Base-by-base conservation (phyloP, 1,284 basidiomycete genomes). In the Microbotryum silenes-acaulis region DNA sequence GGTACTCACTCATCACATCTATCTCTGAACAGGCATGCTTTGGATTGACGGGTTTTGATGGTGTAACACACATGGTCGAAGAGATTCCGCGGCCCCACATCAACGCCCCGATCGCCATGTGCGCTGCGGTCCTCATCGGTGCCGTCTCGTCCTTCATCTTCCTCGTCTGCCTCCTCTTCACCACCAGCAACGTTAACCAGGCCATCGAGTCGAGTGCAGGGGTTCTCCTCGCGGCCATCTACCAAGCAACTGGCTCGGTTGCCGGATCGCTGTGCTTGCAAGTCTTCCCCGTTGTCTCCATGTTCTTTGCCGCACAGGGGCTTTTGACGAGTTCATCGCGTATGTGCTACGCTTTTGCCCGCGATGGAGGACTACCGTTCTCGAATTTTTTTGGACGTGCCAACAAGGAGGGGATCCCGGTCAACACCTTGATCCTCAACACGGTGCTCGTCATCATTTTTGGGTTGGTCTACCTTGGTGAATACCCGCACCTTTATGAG, bases 101-200 rank as follows among this genome's bases (percentile, higher is more conserved):
- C 29, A 79, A 84, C 63, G 78, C 85, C 7, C 85, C 85, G 0
- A 75, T 74, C 27, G 83, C 83, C 0, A 81, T 88, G 68, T 77
- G 82, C 3, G 78, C 80, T 61, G 83, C 85, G 0, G 79, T 87
- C 31, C 80, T 82, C 4, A 84, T 87, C 51, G 85, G 85, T 2
- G 77, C 82, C 1, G 64, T 80, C 6, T 77, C 77, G 2, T 83
- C 83, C 0, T 77, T 85, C n/a, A 61, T 85, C 21, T 85, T 85
- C 72, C 76, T 87, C 46, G 78, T 87, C 56, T 82, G 83, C 1
- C 80, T 88, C n/a, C 74, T 86, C 23, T 88, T 88, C 70, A 83
- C 82, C 47, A 75, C 86, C 37, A 81, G 79, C 10, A 83, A 87
- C 69, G 78, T 85, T 49, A 66, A 75, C 18, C 78, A 74, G 2